Percentiles rank a stretch among this genome's conserved stretches.
phyloP scores from a whole-genome alignment of 345 rosid species.

The Populus simonii region DNA sequence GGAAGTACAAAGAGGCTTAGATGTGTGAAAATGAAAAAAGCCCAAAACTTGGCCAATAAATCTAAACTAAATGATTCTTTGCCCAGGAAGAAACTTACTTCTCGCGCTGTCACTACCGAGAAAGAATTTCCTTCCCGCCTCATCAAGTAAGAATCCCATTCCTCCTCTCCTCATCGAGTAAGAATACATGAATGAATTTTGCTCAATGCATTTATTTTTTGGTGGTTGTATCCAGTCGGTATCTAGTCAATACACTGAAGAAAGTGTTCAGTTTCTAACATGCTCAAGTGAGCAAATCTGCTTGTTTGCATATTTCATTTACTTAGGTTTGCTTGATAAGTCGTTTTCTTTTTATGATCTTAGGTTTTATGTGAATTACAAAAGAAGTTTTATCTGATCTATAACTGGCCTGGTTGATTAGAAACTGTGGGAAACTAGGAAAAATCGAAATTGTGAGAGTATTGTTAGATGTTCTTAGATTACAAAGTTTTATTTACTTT shows the following conservation, averaged over 20 bases:
- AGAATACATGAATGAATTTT: not conserved
- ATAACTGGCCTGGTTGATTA: not conserved
- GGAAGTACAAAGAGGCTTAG: slow-evolving; percentile 84
- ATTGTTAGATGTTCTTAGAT: not conserved
- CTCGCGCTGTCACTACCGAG: slow-evolving; percentile 42
- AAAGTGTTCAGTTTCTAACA: not conserved
- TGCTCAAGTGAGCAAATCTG: not conserved
- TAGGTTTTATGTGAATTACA: not conserved
- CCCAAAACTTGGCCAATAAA: slow-evolving; percentile 43
- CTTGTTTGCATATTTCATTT: not conserved
- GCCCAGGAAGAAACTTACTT: slow-evolving; percentile 52
- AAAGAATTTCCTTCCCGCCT: slow-evolving; percentile 55
- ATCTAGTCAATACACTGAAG: not conserved
- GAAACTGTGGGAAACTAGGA: not conserved
- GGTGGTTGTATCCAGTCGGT: not conserved
- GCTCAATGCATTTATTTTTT: not conserved
- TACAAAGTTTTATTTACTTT: not conserved
- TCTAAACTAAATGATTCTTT: slow-evolving; percentile 43
- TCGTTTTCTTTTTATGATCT: not conserved
- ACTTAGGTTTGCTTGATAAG: not conserved
- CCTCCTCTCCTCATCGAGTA: not conserved
- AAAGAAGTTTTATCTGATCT: not conserved
- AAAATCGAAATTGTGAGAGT: not conserved
- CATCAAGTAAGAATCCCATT: slow-evolving; percentile 43
- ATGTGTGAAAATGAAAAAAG: slow-evolving; percentile 72